Percentiles rank a stretch among this genome's conserved stretches.
Evolutionary conservation across 208 protist genomes (phyloP).

Genomic region (Trypanosoma lewisi): DNA sequence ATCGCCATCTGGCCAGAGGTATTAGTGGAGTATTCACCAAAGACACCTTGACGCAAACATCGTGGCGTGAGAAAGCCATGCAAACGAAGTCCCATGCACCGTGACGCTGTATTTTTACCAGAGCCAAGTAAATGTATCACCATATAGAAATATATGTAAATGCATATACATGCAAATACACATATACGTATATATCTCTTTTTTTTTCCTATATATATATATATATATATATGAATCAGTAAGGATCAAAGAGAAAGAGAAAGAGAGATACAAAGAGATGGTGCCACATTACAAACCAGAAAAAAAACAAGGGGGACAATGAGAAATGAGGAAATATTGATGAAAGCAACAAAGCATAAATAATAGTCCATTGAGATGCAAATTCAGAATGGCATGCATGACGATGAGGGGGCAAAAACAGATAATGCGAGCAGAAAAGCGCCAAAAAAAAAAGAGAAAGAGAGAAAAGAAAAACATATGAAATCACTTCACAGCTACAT

Average conservation of each 20-base stretch:
- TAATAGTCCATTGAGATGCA: too few species aligned
- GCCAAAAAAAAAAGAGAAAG: conserved; percentile 3
- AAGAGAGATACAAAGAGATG: conserved; percentile 2
- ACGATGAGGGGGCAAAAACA: too few species aligned
- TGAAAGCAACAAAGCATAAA: too few species aligned
- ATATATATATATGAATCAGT: neutral
- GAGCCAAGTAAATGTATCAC: neutral
- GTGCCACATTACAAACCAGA: neutral
- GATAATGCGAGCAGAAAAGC: too few species aligned
- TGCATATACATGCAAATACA: neutral
- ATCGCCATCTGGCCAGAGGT: neutral
- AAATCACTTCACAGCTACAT: neutral
- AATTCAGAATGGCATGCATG: too few species aligned
- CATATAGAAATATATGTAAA: conserved; percentile 8
- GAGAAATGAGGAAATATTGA: too few species aligned
- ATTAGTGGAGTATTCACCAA: neutral
- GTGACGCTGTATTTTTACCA: neutral
- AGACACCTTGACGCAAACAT: neutral
- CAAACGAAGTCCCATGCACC: neutral
- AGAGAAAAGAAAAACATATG: neutral
- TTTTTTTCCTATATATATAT: too few species aligned
- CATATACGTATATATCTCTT: neutral
- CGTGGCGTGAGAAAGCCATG: neutral
- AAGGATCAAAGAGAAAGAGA: neutral
- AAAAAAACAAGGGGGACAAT: conserved; percentile 15